Conservation (phyloP, 2,329 filamentous ascomycete species). For the Neoscytalidium dimidiatum region DNA sequence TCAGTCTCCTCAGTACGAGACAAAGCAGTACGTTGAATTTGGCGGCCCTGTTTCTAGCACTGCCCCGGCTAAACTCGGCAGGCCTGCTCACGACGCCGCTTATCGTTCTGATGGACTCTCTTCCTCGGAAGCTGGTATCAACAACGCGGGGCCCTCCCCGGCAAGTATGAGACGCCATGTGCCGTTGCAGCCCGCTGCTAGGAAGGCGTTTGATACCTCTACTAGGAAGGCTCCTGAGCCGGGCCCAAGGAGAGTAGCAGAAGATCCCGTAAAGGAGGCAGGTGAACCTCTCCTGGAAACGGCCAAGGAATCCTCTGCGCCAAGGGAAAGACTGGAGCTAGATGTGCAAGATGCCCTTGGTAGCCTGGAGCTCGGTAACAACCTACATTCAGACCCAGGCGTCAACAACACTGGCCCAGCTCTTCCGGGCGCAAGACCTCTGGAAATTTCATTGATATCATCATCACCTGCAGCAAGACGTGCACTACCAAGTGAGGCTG, state of each 20-base stretch:
- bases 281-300: not conserved
- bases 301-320: not conserved
- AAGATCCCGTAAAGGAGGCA: not conserved
- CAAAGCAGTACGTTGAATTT: not conserved
- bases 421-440: not conserved
- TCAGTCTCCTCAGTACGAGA: not conserved
- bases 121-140: constrained; percentile 7
- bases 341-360: not conserved
- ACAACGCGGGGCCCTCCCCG: not conserved
- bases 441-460: not conserved
- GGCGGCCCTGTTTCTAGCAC: not conserved
- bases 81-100: not conserved
- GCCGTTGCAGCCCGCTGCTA: not conserved
- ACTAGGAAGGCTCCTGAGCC: not conserved
- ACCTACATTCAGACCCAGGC: not conserved
- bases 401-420: not conserved
- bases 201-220: not conserved
- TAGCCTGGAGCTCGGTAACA: not conserved
- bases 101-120: not conserved
- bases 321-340: not conserved
- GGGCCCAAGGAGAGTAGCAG: not conserved
- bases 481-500: not conserved
- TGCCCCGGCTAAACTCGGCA: not conserved
- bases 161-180: constrained; percentile 6
- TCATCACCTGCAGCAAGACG: not conserved